Evolutionary conservation across 352 stramenopile genomes (phyloP).

Genomic region (Pythium rhizo-oryzae): DNA sequence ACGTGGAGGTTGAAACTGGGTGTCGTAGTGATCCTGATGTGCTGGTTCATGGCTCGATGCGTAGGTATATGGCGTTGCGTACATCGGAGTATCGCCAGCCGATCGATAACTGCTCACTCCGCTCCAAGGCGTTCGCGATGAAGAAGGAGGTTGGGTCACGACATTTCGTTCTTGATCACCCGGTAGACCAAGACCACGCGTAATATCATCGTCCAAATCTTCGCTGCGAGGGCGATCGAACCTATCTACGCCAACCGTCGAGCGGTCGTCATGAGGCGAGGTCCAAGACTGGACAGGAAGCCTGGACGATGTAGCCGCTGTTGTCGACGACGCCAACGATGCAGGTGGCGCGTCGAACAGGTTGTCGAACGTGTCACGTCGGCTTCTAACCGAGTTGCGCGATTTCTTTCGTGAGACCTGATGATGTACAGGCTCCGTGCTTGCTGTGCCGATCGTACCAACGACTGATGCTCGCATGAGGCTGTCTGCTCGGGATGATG

Average conservation of each 20-base stretch:
- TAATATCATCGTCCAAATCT: conserved; percentile 32
- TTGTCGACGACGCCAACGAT: background rate
- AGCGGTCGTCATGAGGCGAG: conserved; percentile 1
- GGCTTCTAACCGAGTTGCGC: conserved; percentile 29
- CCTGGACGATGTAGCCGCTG: background rate
- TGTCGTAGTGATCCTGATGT: background rate
- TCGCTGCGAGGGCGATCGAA: conserved; percentile 52
- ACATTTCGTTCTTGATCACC: background rate
- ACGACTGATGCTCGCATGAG: conserved; percentile 15
- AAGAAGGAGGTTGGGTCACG: background rate
- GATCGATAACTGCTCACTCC: conserved; percentile 15
- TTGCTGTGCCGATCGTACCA: background rate
- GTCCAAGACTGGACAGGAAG: conserved; percentile 14
- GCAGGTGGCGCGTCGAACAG: conserved; percentile 70
- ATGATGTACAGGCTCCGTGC: background rate
- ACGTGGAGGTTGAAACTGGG: background rate
- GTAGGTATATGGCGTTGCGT: conserved; percentile 9
- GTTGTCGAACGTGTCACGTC: conserved; percentile 74
- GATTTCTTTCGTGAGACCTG: background rate
- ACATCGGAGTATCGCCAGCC: background rate
- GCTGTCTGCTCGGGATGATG: conserved; percentile 22
- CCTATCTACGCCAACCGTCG: conserved; percentile 45
- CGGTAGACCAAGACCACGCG: conserved; percentile 6
- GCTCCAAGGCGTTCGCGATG: conserved; percentile 19
- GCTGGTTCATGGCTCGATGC: background rate